A percentile compares a stretch with the other conserved stretches of the same genome.
Evolutionary conservation across 169 alveolate species (phyloP).

Genomic region (Neospora caninum): DNA sequence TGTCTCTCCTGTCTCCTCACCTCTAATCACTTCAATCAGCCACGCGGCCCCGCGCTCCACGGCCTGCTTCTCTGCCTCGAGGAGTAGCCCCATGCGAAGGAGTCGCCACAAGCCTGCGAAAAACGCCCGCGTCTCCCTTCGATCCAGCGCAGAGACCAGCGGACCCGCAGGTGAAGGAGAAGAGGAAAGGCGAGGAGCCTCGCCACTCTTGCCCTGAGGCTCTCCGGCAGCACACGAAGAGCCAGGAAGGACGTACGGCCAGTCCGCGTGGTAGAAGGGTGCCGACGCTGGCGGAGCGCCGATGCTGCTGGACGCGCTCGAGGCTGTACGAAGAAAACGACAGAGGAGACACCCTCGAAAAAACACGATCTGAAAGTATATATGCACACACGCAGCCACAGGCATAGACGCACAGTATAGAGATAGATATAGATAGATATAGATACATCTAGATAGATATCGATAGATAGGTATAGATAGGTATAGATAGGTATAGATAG

Average conservation of each 20-base stretch:
- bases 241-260: not conserved
- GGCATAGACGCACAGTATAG: too few species aligned
- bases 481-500: too few species aligned
- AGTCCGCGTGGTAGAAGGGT: constrained; percentile 29
- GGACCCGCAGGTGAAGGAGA: not conserved
- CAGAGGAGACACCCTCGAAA: too few species aligned
- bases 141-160: not conserved
- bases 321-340: too few species aligned
- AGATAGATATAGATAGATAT: too few species aligned
- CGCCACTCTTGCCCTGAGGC: not conserved
- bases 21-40: not conserved
- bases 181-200: not conserved
- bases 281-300: not conserved
- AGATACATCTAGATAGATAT: too few species aligned
- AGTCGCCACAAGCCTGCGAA: not conserved
- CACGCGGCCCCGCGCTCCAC: constrained; percentile 4
- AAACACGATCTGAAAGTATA: too few species aligned
- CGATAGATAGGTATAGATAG: too few species aligned
- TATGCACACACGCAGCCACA: too few species aligned
- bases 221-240: not conserved
- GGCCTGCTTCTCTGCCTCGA: not conserved
- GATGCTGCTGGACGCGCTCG: not conserved
- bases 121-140: not conserved
- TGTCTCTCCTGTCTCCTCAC: not conserved
- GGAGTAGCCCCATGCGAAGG: not conserved